phyloP scores from a whole-genome alignment of 2,329 filamentous ascomycete species.

The Microdochium trichocladiopsis region DNA sequence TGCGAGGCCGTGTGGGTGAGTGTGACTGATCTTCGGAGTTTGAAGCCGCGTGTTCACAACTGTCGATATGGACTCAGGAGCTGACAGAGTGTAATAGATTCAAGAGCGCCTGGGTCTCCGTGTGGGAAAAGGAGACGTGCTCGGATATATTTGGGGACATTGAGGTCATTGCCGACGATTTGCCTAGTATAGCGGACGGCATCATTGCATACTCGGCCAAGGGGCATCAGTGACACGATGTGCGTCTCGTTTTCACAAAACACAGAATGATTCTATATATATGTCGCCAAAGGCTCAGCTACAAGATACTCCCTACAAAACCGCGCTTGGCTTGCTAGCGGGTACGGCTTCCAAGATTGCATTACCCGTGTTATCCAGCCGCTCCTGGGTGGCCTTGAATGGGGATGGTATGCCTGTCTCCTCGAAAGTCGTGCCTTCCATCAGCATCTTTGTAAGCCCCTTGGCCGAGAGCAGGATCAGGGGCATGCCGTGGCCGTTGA shows the following conservation, averaged over 20 bases:
- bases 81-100: conserved; percentile 21
- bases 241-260: too few relatives aligned
- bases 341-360: not conserved
- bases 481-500: conserved; percentile 45
- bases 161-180: conserved; percentile 39
- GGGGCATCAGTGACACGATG: too few relatives aligned
- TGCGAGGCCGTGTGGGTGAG: conserved; percentile 36
- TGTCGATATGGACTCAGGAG: too few relatives aligned
- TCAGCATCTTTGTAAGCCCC: conserved; percentile 31
- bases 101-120: conserved; percentile 44
- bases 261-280: too few relatives aligned
- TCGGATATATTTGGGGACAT: conserved; percentile 42
- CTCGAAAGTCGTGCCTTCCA: conserved; percentile 18
- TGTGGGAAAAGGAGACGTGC: conserved; percentile 43
- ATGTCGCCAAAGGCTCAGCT: too few relatives aligned
- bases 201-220: conserved; percentile 16
- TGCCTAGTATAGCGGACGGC: conserved; percentile 39
- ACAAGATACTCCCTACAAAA: too few relatives aligned
- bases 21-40: not conserved
- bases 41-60: not conserved
- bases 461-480: conserved; percentile 31
- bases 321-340: not conserved
- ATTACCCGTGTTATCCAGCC: conserved; percentile 14
- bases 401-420: conserved; percentile 27
- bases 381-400: conserved; percentile 22